phyloP scores from a whole-genome alignment of 306 rosid genomes.

The Sesbania bispinosa region DNA sequence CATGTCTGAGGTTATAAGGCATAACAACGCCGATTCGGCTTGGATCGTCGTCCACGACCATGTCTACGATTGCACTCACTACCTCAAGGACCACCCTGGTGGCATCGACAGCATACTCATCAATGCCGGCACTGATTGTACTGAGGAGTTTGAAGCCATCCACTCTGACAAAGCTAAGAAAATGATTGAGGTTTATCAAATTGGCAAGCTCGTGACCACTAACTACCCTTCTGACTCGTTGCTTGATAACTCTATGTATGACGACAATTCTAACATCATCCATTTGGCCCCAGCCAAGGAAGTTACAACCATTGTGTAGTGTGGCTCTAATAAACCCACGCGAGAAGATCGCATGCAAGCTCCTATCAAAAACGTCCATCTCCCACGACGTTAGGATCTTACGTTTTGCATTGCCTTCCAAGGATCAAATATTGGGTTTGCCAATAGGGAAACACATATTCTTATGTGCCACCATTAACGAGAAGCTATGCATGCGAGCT shows the following conservation, averaged over 20 bases:
- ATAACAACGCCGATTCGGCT: no score
- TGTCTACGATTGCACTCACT: no score
- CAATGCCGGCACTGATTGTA: no score
- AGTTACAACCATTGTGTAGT: background rate
- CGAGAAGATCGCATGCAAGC: constrained; percentile 61
- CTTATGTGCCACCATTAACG: no score
- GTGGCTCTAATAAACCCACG: constrained; percentile 55
- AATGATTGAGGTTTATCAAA: constrained; percentile 53
- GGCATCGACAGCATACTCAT: no score
- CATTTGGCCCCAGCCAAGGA: constrained; percentile 50
- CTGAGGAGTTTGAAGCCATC: no score
- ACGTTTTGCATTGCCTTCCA: constrained; percentile 53
- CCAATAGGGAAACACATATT: constrained; percentile 82
- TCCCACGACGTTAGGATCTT: constrained; percentile 59
- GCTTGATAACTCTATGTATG: constrained; percentile 50
- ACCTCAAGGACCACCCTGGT: no score
- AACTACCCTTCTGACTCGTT: constrained; percentile 51
- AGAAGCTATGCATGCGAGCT: no score
- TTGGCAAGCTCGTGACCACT: constrained; percentile 56
- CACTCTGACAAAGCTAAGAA: no score
- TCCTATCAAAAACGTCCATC: constrained; percentile 43
- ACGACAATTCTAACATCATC: constrained; percentile 38
- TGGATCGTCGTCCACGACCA: no score
- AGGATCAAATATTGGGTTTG: constrained; percentile 55
- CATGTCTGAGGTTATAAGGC: no score